Base-by-base conservation (phyloP, 2,329 filamentous ascomycete genomes). In the Geoglossum cookeanum region DNA sequence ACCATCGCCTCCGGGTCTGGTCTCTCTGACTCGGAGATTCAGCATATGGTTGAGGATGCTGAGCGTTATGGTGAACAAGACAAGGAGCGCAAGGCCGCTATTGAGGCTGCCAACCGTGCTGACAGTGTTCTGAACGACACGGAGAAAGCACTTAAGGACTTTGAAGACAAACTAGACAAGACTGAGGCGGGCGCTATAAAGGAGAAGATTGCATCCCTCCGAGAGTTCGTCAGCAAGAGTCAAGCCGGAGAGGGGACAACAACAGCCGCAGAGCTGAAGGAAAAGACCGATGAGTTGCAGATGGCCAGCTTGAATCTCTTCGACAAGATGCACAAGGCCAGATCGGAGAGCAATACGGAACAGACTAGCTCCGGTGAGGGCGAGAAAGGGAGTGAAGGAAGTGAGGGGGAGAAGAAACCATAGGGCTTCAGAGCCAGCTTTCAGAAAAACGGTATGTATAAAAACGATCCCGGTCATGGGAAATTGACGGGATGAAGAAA, bases 271-370 rank as follows among this genome's bases (percentile, higher is more conserved):
- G 87, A 97, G 74, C 84, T 98, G 74, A 97, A 97, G 86, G 82
- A 87, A 77, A 96, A 96, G 87, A 94, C 87, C 67, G 92, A 97
- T 64, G 91, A 96, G 74, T 86, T 98, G 69, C 92, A 97, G 78
- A 87, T 85, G 71, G 87, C 91, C 64, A 91, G 85, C 74, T 78
- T 98, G 75, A 94, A 87, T 75, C 83, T 97, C 68, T 97, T 98
- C 73, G 92, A 97, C 78, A 96, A 97, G 85, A 95, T 98, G 87
- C 91, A 98, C 86, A 94, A 94, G 80, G 88, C 91, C 64, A 84
- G 87, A 66, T 71, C 74, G 64, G 85, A 90, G 76, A 77, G 76
- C 65, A 71, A 75, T 63, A 59, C 65, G 70, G 64, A 62, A 65
- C 62, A 61, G 64, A 65, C 63, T 67, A 65, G 33, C 67, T 78